A percentile compares a stretch with the other conserved stretches of the same genome.
phyloP scores from a whole-genome alignment of 2,329 filamentous ascomycete genomes.

The Truncatella angustata region DNA sequence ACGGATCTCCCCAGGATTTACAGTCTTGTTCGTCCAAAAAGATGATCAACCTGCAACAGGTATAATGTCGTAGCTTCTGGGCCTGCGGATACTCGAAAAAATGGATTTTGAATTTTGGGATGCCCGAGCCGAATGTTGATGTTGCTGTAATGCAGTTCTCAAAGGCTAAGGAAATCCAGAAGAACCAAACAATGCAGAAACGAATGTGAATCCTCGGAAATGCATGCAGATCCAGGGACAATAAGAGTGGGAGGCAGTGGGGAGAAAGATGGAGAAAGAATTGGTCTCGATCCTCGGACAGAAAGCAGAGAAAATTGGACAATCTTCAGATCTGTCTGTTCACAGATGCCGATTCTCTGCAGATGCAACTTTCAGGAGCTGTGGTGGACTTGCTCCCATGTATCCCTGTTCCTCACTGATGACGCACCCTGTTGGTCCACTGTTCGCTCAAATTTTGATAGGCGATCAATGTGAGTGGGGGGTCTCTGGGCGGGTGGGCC shows the following conservation, averaged over 20 bases:
- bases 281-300: constrained; percentile 2
- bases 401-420: not conserved
- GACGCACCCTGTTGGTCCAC: constrained; percentile 7
- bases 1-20: not conserved
- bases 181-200: not conserved
- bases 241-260: not conserved
- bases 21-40: not conserved
- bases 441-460: constrained; percentile 11
- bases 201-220: not conserved
- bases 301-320: not conserved
- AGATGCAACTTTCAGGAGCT: constrained; percentile 1
- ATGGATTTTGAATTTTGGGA: too few species aligned
- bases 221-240: not conserved
- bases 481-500: too few species aligned
- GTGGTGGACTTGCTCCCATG: not conserved
- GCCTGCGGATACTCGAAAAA: too few species aligned
- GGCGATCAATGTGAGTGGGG: constrained; percentile 6
- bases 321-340: constrained; percentile 1
- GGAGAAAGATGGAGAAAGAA: constrained; percentile 1
- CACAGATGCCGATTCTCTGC: not conserved
- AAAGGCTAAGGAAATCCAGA: not conserved
- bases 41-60: not conserved
- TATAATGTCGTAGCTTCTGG: not conserved
- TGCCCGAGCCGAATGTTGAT: not conserved
- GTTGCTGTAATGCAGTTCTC: not conserved